Evolutionary conservation across 495 filamentous ascomycete species (phyloP).

Genomic region (Rhypophila decipiens): DNA sequence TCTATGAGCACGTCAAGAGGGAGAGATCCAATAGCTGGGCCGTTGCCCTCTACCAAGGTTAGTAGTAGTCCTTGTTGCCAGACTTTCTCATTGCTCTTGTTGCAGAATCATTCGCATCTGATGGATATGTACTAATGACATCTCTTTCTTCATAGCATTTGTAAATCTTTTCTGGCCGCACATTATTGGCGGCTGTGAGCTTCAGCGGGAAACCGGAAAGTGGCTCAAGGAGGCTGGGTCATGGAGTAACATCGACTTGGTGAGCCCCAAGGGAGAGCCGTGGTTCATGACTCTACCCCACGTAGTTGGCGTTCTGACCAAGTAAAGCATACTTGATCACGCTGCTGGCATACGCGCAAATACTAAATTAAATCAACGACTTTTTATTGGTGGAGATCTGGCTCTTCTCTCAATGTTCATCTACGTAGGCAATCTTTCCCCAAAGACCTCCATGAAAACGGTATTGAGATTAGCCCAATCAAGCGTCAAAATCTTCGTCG

Average conservation of each 20-base stretch:
- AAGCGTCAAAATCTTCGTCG: too few relatives aligned
- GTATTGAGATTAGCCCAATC: too few relatives aligned
- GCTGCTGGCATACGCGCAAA: too few relatives aligned
- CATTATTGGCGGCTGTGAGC: constrained; percentile 54
- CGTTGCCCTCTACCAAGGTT: constrained; percentile 46
- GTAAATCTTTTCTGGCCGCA: constrained; percentile 45
- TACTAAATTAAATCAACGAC: too few relatives aligned
- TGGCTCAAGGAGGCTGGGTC: constrained; percentile 47
- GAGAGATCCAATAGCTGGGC: constrained; percentile 24
- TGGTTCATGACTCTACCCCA: constrained; percentile 49
- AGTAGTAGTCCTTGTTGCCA: constrained; percentile 18
- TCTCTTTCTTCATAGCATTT: constrained; percentile 14
- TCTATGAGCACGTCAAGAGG: constrained; percentile 63
- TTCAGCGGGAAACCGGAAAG: constrained; percentile 50
- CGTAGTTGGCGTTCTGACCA: constrained; percentile 29
- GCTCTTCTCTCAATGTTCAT: too few relatives aligned
- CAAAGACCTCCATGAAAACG: too few relatives aligned
- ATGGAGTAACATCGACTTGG: constrained; percentile 52
- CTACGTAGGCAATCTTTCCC: too few relatives aligned
- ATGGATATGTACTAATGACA: background rate
- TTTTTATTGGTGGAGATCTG: too few relatives aligned
- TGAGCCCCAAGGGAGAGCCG: constrained; percentile 35
- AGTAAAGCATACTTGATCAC: too few relatives aligned
- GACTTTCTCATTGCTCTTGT: background rate
- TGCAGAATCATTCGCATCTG: background rate